phyloP scores from a whole-genome alignment of 2,329 filamentous ascomycete genomes.

The Thelonectria discophora region DNA sequence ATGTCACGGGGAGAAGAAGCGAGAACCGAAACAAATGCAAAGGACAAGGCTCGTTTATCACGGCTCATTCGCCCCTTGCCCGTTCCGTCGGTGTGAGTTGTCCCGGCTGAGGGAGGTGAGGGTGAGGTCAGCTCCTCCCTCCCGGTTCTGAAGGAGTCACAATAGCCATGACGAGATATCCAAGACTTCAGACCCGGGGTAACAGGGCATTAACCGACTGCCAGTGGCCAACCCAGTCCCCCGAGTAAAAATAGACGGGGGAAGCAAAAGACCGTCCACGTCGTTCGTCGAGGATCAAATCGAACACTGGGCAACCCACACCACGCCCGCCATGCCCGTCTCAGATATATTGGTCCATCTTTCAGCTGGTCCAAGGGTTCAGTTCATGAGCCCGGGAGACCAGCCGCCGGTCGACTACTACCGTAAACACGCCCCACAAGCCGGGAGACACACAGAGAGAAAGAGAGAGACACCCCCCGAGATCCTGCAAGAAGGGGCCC shows the following conservation, averaged over 20 bases:
- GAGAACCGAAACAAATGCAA: not conserved
- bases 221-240: not conserved
- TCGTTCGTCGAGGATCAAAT: conserved; percentile 25
- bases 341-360: conserved; percentile 34
- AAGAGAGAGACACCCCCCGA: conserved; percentile 6
- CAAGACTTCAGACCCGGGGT: not conserved
- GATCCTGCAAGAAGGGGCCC: conserved; percentile 31
- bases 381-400: conserved; percentile 7
- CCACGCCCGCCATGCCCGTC: conserved; percentile 16
- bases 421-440: conserved; percentile 2
- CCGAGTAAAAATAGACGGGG: conserved; percentile 12
- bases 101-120: not conserved
- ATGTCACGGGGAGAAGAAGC: not conserved
- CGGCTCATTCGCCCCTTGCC: not conserved
- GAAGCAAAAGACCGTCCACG: not conserved
- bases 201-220: not conserved
- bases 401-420: not conserved
- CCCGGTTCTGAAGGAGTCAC: not conserved
- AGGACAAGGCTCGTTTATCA: not conserved
- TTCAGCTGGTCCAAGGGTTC: conserved; percentile 24
- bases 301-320: conserved; percentile 15
- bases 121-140: too few species aligned
- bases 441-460: not conserved
- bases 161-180: not conserved
- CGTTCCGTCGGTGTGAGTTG: not conserved